Conservation (phyloP, 257 asterid species). For the Solanum gracilifrons region DNA sequence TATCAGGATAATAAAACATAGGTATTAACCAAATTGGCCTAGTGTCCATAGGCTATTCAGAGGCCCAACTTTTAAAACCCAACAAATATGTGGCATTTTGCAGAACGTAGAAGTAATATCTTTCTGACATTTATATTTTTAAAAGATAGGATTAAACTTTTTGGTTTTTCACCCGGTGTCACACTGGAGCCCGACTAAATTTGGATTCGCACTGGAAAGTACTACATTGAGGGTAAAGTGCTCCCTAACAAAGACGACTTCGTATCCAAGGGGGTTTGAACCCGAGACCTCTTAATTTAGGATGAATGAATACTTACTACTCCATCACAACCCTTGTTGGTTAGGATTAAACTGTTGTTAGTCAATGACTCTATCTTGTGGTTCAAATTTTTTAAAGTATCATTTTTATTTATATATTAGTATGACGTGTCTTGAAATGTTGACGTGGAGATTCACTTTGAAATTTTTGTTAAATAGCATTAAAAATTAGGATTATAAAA, state of each 20-base stretch:
- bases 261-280: too few species aligned
- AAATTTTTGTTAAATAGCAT: background rate
- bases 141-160: background rate
- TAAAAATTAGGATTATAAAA: background rate
- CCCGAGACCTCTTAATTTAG: too few species aligned
- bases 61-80: background rate
- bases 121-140: background rate
- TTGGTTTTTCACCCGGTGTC: too few species aligned
- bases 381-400: background rate
- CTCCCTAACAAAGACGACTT: too few species aligned
- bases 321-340: too few species aligned
- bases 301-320: too few species aligned
- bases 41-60: background rate
- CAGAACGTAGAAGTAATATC: background rate
- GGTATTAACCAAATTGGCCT: background rate
- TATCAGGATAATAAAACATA: background rate
- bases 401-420: background rate
- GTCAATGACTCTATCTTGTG: background rate
- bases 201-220: too few species aligned
- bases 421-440: background rate
- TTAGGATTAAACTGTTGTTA: background rate
- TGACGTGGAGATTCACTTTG: background rate
- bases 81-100: background rate
- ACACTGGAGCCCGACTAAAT: too few species aligned
- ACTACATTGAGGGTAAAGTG: rapidly evolving